phyloP scores from a whole-genome alignment of 1,284 basidiomycete species.

The Ceratobasidium sp. region DNA sequence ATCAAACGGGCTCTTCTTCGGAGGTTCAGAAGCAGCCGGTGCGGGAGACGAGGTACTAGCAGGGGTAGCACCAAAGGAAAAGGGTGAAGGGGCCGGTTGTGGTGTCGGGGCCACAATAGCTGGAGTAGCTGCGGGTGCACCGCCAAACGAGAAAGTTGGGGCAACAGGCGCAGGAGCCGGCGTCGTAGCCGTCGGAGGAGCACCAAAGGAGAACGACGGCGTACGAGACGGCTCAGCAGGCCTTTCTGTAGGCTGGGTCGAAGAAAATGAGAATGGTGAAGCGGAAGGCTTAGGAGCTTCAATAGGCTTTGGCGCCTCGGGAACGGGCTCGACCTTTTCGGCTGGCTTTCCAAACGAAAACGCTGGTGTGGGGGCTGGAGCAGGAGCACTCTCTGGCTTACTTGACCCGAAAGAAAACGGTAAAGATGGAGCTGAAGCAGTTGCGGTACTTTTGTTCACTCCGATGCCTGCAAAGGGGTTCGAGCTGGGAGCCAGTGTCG shows the following conservation, averaged over 20 bases:
- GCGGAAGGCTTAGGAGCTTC: constrained; percentile 42
- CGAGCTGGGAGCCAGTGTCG: not conserved
- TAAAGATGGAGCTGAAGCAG: not conserved
- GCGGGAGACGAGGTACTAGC: constrained; percentile 49
- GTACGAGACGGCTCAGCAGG: not conserved
- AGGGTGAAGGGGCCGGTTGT: constrained; percentile 44
- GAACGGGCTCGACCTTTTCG: too few relatives aligned
- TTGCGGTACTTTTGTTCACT: not conserved
- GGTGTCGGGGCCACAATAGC: constrained; percentile 48
- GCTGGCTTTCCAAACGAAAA: constrained; percentile 44
- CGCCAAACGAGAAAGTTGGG: constrained; percentile 25
- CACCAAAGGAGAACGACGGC: constrained; percentile 22
- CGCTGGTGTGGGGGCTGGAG: constrained; percentile 12
- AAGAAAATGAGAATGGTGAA: constrained; percentile 51
- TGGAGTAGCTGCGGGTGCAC: constrained; percentile 38
- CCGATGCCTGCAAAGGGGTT: constrained; percentile 17
- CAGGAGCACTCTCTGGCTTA: not conserved
- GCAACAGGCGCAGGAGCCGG: constrained; percentile 49
- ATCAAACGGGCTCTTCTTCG: constrained; percentile 89
- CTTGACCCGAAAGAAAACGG: not conserved
- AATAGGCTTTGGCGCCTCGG: constrained; percentile 42
- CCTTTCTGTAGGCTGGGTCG: constrained; percentile 41
- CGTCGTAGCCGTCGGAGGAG: constrained; percentile 47
- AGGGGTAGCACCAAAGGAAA: constrained; percentile 42
- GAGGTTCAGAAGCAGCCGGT: constrained; percentile 45